Evolutionary conservation across 805 yeast genomes (phyloP), one percentile per base, ranked within the genome.

Genomic region (Jamesozyma lodderae): DNA sequence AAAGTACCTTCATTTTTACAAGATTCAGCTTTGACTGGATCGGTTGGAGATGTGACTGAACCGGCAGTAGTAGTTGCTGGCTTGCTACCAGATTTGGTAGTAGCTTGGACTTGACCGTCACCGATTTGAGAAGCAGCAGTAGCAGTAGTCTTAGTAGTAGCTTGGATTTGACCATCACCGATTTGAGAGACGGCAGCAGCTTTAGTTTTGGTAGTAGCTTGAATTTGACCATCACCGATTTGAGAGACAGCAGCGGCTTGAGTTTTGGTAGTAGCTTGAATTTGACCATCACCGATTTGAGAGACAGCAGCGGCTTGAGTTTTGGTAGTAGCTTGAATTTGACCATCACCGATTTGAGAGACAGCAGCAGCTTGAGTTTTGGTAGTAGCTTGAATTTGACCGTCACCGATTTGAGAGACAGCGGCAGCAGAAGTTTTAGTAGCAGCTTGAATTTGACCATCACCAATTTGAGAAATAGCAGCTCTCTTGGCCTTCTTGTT

Each of bases 141-240:
- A 16, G n/a, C 18, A 15, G 30, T 17, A 33, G 36, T 33, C 36
- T 33, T 33, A 42, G 66, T 59, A 41, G 54, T 31, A 16, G 56
- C 38, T 59, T 74, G 79, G 52, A 73, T 63, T 60, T 74, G 79
- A 51, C 79, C 79, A 48, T 74, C 80, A 46, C 69, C 68, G 41
- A 75, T 73, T 60, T 73, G 79, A 41, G 73, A 61, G 35, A 74
- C 61, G 36, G 63, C 69, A 14, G 57, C 41, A 35, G 64, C 63
- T 57, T 51, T 23, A 61, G 56, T 31, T 49, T 48, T 33, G 10
- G 44, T 33, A 36, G 47, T 37, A 29, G 51, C 51, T 46, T 45
- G 49, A 35, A 46, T 37, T 46, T 48, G 42, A 34, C 52, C 45
- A 32, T 43, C 49, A 43, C 43, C 32, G 43, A 42, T 36, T 54